Percentiles rank a stretch among this genome's conserved stretches.
Evolutionary conservation across 345 rosid genomes (phyloP).

Genomic region (Pseudoturritis turrita): DNA sequence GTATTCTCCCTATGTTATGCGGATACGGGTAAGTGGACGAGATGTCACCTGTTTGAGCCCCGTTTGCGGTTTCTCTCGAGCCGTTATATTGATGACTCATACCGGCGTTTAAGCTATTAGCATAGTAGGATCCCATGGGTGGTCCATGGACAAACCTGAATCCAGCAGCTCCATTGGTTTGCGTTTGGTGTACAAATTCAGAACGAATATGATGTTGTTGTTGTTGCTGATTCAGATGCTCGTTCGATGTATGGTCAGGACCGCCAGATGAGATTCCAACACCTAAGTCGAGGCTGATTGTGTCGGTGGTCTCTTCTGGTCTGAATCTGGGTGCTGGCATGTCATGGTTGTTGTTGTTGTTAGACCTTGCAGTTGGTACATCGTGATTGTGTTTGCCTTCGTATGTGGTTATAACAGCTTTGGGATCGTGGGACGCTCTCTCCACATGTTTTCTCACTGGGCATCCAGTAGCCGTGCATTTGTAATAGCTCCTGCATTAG

Average conservation of each 20-base stretch:
- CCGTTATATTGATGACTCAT: conserved; percentile 43
- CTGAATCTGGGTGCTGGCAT: conserved; percentile 41
- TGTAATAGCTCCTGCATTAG: conserved; percentile 84
- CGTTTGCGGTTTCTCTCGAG: conserved; percentile 41
- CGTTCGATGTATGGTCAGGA: conserved; percentile 40
- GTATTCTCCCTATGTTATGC: conserved; percentile 64
- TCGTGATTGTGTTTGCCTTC: conserved; percentile 98
- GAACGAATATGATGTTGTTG: conserved; percentile 34
- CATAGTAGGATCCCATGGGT: conserved; percentile 43
- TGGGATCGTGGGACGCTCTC: conserved; percentile 95
- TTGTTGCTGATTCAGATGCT: conserved; percentile 40
- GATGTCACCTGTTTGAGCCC: conserved; percentile 42
- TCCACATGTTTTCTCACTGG: conserved; percentile 98
- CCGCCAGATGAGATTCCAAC: conserved; percentile 65
- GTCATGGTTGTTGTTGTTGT: conserved; percentile 54
- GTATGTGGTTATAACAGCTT: conserved; percentile 93
- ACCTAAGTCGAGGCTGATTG: conserved; percentile 87
- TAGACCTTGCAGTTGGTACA: conserved; percentile 70
- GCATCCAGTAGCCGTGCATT: conserved; percentile 88
- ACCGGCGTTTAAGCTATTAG: conserved; percentile 45
- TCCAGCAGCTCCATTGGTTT: conserved; percentile 38
- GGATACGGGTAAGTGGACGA: conserved; percentile 58
- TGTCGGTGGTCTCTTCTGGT: conserved; percentile 42
- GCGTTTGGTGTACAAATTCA: conserved; percentile 35
- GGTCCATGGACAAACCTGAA: conserved; percentile 50